phyloP scores from a whole-genome alignment of 495 filamentous ascomycete genomes.

The Neurospora sp. region DNA sequence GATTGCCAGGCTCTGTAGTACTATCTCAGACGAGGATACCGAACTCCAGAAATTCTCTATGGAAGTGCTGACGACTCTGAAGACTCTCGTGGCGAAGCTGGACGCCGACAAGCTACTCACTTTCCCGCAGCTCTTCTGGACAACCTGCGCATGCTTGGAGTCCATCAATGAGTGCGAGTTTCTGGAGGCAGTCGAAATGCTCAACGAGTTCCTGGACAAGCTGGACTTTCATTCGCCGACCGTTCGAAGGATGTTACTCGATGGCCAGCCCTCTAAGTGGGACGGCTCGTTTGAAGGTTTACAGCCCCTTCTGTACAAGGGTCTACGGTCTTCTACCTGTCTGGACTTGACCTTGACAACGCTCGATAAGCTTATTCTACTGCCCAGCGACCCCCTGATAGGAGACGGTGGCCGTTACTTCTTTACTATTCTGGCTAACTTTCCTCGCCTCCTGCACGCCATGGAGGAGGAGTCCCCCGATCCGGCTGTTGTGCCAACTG shows the following conservation, averaged over 20 bases:
- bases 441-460: constrained; percentile 75
- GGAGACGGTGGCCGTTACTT: constrained; percentile 73
- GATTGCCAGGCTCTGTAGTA: constrained; percentile 88
- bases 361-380: constrained; percentile 63
- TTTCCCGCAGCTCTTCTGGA: constrained; percentile 95
- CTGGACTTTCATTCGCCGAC: constrained; percentile 65
- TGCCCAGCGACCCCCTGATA: constrained; percentile 73
- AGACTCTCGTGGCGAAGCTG: constrained; percentile 76
- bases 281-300: constrained; percentile 83
- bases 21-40: constrained; percentile 81
- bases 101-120: constrained; percentile 68
- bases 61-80: constrained; percentile 91
- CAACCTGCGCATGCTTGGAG: constrained; percentile 87
- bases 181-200: constrained; percentile 78
- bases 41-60: constrained; percentile 95
- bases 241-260: constrained; percentile 58
- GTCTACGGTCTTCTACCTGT: constrained; percentile 75
- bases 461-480: constrained; percentile 58
- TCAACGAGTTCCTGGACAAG: constrained; percentile 77
- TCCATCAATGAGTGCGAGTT: constrained; percentile 95
- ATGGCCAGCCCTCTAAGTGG: constrained; percentile 77
- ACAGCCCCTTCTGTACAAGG: constrained; percentile 79
- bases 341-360: constrained; percentile 66
- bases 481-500: constrained; percentile 45
- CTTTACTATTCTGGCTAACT: constrained; percentile 75